Percentiles rank a stretch among this genome's conserved stretches.
Evolutionary conservation across 768 basidiomycete species (phyloP).

Genomic region (Rossbeevera mucosa): DNA sequence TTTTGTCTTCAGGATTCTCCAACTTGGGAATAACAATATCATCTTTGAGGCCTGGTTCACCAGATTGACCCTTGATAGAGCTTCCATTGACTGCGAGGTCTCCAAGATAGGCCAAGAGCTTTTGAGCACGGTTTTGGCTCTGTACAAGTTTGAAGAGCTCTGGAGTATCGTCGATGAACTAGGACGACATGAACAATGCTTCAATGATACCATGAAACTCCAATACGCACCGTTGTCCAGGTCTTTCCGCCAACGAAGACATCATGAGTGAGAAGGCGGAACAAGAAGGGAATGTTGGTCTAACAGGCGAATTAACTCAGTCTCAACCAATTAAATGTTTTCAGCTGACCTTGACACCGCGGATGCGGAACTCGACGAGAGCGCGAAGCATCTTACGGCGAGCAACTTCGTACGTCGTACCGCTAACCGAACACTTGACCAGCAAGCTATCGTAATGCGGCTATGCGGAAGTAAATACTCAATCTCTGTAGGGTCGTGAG

Average conservation of each 20-base stretch:
- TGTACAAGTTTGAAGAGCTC: constrained; percentile 98
- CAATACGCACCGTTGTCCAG: constrained; percentile 79
- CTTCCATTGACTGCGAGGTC: constrained; percentile 98
- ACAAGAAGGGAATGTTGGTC: constrained; percentile 99
- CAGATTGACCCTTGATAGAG: constrained; percentile 92
- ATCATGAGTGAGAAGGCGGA: constrained; percentile 95
- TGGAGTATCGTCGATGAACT: constrained; percentile 99
- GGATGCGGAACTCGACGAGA: constrained; percentile 99
- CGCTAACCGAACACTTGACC: constrained; percentile 93
- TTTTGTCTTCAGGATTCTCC: constrained; percentile 71
- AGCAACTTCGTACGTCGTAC: constrained; percentile 97
- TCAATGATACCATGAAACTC: background rate
- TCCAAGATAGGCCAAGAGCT: constrained; percentile 92
- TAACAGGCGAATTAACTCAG: constrained; percentile 26
- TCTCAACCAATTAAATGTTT: background rate
- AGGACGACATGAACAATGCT: constrained; percentile 9
- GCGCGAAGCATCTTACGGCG: constrained; percentile 99
- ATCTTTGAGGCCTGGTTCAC: constrained; percentile 90
- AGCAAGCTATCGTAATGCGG: constrained; percentile 98
- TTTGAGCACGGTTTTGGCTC: constrained; percentile 97
- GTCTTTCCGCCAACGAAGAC: constrained; percentile 95
- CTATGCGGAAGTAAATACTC: constrained; percentile 34
- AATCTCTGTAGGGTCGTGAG: constrained; percentile 7
- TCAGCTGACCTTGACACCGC: constrained; percentile 81
- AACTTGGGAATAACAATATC: constrained; percentile 84